A percentile compares a stretch with the other conserved stretches of the same genome.
Conservation (phyloP, 2,329 filamentous ascomycete species). For the Tolypocladium cylindrosporum region DNA sequence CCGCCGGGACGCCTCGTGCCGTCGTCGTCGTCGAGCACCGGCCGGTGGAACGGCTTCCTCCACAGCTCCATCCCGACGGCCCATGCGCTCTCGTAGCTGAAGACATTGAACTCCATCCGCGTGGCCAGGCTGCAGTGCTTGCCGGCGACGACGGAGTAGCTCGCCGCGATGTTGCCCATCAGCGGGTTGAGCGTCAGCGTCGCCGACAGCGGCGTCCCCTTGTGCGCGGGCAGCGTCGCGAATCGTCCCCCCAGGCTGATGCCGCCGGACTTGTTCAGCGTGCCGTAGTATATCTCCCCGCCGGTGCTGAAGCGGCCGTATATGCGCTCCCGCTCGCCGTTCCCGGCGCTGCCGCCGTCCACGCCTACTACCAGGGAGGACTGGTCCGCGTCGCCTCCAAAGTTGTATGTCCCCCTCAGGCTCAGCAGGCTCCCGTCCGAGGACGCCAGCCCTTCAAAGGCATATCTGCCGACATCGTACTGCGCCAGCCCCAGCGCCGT, state of each 20-base stretch:
- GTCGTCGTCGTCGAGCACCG: conserved; percentile 22
- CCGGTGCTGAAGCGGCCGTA: conserved; percentile 83
- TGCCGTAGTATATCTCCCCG: conserved; percentile 90
- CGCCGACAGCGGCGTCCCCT: conserved; percentile 84
- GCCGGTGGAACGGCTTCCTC: conserved; percentile 48
- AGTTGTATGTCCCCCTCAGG: conserved; percentile 86
- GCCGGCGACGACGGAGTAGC: conserved; percentile 83
- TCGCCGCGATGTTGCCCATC: conserved; percentile 87
- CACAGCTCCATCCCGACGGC: conserved; percentile 88
- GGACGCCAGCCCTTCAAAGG: conserved; percentile 80
- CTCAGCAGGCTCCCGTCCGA: conserved; percentile 88
- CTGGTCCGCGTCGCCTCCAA: conserved; percentile 58
- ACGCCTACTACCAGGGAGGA: conserved; percentile 7
- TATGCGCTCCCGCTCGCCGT: conserved; percentile 45
- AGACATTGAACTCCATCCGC: conserved; percentile 93
- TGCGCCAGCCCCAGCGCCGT: conserved; percentile 65
- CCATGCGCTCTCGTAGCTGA: conserved; percentile 94
- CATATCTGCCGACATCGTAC: conserved; percentile 81
- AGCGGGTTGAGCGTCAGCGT: conserved; percentile 88
- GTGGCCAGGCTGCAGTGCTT: conserved; percentile 77
- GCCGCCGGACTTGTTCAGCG: conserved; percentile 86
- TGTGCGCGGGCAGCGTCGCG: conserved; percentile 70
- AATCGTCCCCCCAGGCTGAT: conserved; percentile 84
- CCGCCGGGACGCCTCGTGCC: conserved; percentile 5
- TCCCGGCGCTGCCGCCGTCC: conserved; percentile 12